These are phyloP conservation scores for Tetraselmis chui DNA, from an alignment of 139 green algal genomes.

Conservation along the genomic window DNA sequence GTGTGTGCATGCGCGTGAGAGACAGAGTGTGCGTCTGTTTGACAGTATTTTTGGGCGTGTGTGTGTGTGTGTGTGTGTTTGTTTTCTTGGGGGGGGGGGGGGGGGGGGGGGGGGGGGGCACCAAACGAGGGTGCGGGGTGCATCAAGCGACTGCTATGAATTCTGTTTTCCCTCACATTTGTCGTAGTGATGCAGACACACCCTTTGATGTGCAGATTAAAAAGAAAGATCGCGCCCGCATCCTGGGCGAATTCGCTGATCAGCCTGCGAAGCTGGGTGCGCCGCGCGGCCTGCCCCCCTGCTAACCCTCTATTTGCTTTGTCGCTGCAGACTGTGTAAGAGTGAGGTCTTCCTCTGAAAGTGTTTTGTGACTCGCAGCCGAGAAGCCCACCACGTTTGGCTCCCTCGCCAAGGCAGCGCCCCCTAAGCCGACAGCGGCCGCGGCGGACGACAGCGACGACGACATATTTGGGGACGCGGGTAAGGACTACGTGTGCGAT, in stretches of 20 bases:
- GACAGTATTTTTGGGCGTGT: too few relatives aligned
- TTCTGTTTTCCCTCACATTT: too few relatives aligned
- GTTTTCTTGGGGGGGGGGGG: neutral
- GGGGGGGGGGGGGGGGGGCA: too few relatives aligned
- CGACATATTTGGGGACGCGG: slow-evolving; percentile 90
- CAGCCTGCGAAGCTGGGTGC: slow-evolving; percentile 23
- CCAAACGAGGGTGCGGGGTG: too few relatives aligned
- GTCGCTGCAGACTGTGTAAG: too few relatives aligned
- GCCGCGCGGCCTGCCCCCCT: neutral
- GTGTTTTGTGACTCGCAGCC: neutral
- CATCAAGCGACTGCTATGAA: too few relatives aligned
- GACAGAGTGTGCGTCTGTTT: too few relatives aligned
- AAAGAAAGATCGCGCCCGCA: slow-evolving; percentile 47
- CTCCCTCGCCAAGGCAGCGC: slow-evolving; percentile 2
- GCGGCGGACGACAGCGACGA: slow-evolving; percentile 51
- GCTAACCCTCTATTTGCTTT: neutral
- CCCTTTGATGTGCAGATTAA: slow-evolving; percentile 26
- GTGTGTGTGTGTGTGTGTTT: neutral
- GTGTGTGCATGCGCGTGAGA: too few relatives aligned
- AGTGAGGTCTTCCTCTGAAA: too few relatives aligned
- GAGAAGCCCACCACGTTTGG: neutral
- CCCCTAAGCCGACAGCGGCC: neutral
- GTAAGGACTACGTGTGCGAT: slow-evolving; percentile 72
- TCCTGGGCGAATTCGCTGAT: slow-evolving; percentile 24
- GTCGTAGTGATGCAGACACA: too few relatives aligned